Evolutionary conservation across 1,139 yeast genomes (phyloP), one percentile per base, ranked within the genome.

Genomic region (Debaryomyces sp.): DNA sequence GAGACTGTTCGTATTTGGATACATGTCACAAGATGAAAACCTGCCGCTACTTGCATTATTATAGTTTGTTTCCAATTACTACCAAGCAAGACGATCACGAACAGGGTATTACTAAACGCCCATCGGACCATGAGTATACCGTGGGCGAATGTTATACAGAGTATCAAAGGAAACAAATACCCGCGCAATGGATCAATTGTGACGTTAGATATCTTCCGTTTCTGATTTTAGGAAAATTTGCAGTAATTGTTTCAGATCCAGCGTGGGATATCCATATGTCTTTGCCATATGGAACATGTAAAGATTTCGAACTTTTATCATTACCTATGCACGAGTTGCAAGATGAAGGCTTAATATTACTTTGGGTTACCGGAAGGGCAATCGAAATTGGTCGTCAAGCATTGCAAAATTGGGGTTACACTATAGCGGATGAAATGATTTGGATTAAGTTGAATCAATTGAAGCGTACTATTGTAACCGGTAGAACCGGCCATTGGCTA

Each of bases 281-380:
- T 47, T 68, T 86, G 50, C 92, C 94, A 1, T 84, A 87, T 62
- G 92, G 92, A 2, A 84, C 89, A 0, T 84, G 89, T 59, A 84
- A 85, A 51, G 94, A 86, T 59, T 78, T 79, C 4, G 96, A 89
- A 56, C 71, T 92, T 41, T 66, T 85, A 49, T 73, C 81, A 8
- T 71, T 92, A 33, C 85, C 89, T 17, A 77, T 92, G 65, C 77
- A 81, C 38, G 70, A 78, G 42, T 71, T 92, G 36, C 97, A 91
- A 64, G 85, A 82, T 48, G 96, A 89, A 62, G 98, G 98, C 0
- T 70, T 92, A 3, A 70, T 90, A 45, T 76, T 91, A 54, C 74
- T 92, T 27, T 92, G 97, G 98, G 97, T 91, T 5, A 92, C 98
- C 1, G 97, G 97, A 0, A 76, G 98, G 44, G 91, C 97, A 4